Percentiles rank a stretch among this genome's conserved stretches.
Conservation (phyloP, 2,329 filamentous ascomycete species). For the Fusarium tanahbumbuense region DNA sequence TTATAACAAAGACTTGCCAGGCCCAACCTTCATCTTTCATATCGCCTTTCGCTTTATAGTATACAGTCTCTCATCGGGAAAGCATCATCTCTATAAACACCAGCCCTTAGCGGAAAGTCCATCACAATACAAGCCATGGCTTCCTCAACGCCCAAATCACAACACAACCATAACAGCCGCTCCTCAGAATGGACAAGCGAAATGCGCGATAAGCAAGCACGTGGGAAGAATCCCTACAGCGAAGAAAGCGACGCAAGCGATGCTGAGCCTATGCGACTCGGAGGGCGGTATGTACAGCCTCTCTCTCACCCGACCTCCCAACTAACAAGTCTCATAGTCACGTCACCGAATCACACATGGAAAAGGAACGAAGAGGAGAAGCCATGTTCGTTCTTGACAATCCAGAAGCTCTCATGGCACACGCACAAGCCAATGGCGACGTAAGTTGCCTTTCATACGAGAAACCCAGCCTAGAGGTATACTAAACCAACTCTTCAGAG, state of each 20-base stretch:
- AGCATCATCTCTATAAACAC: background rate
- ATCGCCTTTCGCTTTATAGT: background rate
- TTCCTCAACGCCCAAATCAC: constrained; percentile 26
- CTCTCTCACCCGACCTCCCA: background rate
- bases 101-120: background rate
- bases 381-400: constrained; percentile 66
- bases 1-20: background rate
- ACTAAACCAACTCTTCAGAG: constrained; percentile 55
- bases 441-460: constrained; percentile 53
- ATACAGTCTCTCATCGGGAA: background rate
- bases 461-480: background rate
- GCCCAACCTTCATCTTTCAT: background rate
- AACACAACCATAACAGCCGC: constrained; percentile 52
- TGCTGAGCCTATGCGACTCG: constrained; percentile 33
- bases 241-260: constrained; percentile 43
- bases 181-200: constrained; percentile 56
- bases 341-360: constrained; percentile 55
- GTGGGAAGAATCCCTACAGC: constrained; percentile 67
- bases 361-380: constrained; percentile 58
- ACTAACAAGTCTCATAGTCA: constrained; percentile 1
- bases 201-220: constrained; percentile 69
- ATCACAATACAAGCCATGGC: constrained; percentile 24
- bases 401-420: constrained; percentile 70
- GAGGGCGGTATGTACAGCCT: constrained; percentile 7
- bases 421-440: constrained; percentile 64